Base-by-base conservation (phyloP, 768 basidiomycete species). In the Coprinopsis sp. region DNA sequence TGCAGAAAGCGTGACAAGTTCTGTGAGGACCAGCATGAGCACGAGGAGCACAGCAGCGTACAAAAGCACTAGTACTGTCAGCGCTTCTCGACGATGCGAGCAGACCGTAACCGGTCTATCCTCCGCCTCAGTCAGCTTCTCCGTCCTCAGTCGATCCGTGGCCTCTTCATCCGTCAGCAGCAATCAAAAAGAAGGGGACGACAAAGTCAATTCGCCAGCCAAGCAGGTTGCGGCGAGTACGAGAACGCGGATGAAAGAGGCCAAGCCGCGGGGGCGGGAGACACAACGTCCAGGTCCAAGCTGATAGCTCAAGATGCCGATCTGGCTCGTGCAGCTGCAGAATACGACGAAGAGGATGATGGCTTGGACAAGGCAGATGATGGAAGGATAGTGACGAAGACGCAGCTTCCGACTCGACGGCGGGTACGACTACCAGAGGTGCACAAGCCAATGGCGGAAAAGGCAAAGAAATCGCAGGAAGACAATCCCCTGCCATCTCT, bases 271-370 rank as follows among this genome's bases (percentile, higher is more conserved):
- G 28, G 56, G 46, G 14, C 54, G 54, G 38, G 54, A 56, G n/a
- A 69, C 69, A 49, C 66, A 70, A 25, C 62, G 81, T 14, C 86
- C 86, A 2, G 87, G 88, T 87, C 84, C 4, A 87, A 88, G 56
- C 69, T 87, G 7, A 84, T 82, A 2, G 83, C 84, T 16, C 70
- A 57, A 28, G 40, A 36, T 4, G 33, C 8, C 43, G 37, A 24
- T 2, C 16, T n/a, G n/a, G n/a, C n/a, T n/a, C n/a, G n/a, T n/a
- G n/a, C n/a, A n/a, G n/a, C n/a, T n/a, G n/a, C n/a, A n/a, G n/a
- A n/a, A n/a, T 8, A 31, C 29, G 29, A 31, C 27, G 28, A 41
- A 46, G 54, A 53, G 23, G 53, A 54, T 46, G 47, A 47, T 25
- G 49, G 36, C 10, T 55, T 52, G n/a, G 38, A 48, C 16, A 27